phyloP scores from a whole-genome alignment of 495 filamentous ascomycete genomes.

The Penicillium egyptiacum region DNA sequence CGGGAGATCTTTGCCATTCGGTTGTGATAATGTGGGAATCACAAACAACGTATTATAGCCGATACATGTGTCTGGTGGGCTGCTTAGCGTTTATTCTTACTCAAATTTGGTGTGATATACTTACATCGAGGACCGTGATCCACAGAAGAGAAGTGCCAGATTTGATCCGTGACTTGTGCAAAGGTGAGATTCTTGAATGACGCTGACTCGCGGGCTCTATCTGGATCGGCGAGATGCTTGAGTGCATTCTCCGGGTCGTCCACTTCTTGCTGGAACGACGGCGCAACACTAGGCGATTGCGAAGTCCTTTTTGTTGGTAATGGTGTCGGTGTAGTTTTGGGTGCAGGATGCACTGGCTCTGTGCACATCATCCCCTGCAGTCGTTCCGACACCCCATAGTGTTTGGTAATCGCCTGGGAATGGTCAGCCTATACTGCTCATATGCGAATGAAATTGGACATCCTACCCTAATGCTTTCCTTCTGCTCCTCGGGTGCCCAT shows the following conservation, averaged over 20 bases:
- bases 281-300: conserved; percentile 10
- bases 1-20: conserved; percentile 52
- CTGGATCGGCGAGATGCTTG: conserved; percentile 26
- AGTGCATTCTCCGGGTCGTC: conserved; percentile 41
- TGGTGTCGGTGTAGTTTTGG: conserved; percentile 15
- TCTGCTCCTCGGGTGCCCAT: conserved; percentile 67
- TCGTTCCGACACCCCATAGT: conserved; percentile 68
- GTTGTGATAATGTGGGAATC: conserved; percentile 36
- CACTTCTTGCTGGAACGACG: conserved; percentile 15
- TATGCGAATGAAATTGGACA: neutral
- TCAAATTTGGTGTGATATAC: neutral
- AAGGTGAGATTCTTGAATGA: conserved; percentile 39
- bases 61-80: conserved; percentile 64
- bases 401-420: conserved; percentile 38
- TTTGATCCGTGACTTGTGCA: conserved; percentile 54
- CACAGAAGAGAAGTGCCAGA: conserved; percentile 65
- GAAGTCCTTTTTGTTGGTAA: conserved; percentile 18
- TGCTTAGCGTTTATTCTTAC: neutral
- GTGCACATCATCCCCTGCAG: conserved; percentile 66
- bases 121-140: conserved; percentile 59
- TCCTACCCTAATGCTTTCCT: conserved; percentile 49
- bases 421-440: neutral
- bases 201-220: conserved; percentile 25
- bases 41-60: conserved; percentile 80
- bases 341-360: conserved; percentile 41